These are phyloP conservation scores for Penstemon barbatus DNA, from an alignment of 257 asterid genomes.

Conservation along the genomic window DNA sequence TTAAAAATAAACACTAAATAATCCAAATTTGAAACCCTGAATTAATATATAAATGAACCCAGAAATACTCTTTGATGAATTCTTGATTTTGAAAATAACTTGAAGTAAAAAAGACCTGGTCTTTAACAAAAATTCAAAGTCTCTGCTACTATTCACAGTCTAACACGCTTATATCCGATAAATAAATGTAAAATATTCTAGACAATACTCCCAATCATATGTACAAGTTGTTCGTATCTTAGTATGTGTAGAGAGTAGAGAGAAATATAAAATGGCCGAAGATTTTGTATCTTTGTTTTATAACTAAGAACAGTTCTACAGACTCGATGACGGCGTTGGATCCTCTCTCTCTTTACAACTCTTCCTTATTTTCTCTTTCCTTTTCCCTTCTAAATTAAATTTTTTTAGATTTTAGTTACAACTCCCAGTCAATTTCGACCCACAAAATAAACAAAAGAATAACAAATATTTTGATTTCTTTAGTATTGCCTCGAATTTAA, in stretches of 20 bases:
- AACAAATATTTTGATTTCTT: too few relatives aligned
- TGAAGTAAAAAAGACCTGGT: conserved; percentile 33
- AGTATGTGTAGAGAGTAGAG: conserved; percentile 4
- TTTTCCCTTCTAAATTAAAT: too few relatives aligned
- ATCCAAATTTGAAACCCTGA: conserved; percentile 8
- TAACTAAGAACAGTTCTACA: conserved; percentile 18
- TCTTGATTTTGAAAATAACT: conserved; percentile 23
- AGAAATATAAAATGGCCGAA: conserved; percentile 38
- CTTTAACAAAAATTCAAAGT: conserved; percentile 32
- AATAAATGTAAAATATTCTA: not conserved
- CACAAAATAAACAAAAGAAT: too few relatives aligned
- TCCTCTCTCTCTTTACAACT: conserved; percentile 2
- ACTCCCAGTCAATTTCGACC: too few relatives aligned
- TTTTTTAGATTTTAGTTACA: too few relatives aligned
- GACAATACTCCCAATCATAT: not conserved
- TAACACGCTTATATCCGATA: conserved; percentile 51
- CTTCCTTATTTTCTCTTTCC: not conserved
- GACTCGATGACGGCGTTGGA: conserved; percentile 22
- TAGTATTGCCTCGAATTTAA: too few relatives aligned
- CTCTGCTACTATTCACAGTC: conserved; percentile 54
- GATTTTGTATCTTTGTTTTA: conserved; percentile 29
- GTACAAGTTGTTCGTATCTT: not conserved
- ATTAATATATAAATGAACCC: conserved; percentile 14
- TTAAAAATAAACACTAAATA: not conserved
- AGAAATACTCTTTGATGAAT: conserved; percentile 13